These are phyloP conservation scores for Purshia tridentata DNA, from an alignment of 306 rosid genomes.

Conservation along the genomic window DNA sequence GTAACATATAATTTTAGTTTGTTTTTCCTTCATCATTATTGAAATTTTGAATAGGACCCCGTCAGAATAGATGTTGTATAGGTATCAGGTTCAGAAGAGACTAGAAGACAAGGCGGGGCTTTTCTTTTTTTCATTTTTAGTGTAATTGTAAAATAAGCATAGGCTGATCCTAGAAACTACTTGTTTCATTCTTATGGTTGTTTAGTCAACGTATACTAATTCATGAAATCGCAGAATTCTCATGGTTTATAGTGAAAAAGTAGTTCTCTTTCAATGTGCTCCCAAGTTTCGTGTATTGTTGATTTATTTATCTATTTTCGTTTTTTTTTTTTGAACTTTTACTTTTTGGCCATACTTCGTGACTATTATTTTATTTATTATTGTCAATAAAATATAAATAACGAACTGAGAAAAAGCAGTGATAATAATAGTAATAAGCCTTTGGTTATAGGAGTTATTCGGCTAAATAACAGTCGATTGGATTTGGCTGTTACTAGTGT, in stretches of 20 bases:
- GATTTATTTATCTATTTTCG: no score
- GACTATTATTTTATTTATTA: no score
- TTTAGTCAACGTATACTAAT: conserved; percentile 12
- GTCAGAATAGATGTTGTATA: conserved; percentile 62
- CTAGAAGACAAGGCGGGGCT: conserved; percentile 43
- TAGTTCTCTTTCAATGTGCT: background rate
- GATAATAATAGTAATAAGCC: no score
- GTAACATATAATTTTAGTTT: conserved; percentile 62
- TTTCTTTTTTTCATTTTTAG: conserved; percentile 7
- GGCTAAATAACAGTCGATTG: no score
- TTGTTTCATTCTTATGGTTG: conserved; percentile 26
- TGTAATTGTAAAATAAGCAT: conserved; percentile 57
- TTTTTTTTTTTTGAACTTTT: no score
- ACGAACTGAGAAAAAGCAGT: no score
- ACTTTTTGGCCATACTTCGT: no score
- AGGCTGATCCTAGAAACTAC: conserved; percentile 41
- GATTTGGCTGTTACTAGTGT: no score
- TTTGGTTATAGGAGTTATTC: no score
- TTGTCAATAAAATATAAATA: background rate
- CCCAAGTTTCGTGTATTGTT: background rate
- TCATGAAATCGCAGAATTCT: background rate
- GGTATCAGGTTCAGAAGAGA: conserved; percentile 54
- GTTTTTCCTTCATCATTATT: conserved; percentile 16
- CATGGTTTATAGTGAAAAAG: background rate
- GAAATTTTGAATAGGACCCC: conserved; percentile 61